These are phyloP conservation scores for Phoma herbarum DNA, from an alignment of 2,329 filamentous ascomycete species.

Conservation along the genomic window DNA sequence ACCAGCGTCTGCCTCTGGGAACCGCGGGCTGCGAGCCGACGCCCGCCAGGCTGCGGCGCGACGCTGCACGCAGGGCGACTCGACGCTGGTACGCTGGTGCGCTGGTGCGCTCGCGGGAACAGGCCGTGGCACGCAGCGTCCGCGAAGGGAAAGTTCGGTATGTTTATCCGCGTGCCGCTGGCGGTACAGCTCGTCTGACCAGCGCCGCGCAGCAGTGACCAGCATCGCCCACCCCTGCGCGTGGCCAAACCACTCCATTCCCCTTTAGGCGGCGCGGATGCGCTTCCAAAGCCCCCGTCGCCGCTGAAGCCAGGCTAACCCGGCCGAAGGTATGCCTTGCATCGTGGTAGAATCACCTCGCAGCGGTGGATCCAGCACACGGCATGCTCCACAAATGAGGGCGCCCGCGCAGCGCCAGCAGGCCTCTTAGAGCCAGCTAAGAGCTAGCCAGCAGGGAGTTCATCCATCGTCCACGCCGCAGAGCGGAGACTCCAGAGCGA, in stretches of 20 bases:
- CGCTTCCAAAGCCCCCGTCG: slow-evolving; percentile 14
- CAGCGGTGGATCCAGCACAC: slow-evolving; percentile 20
- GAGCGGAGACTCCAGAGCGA: slow-evolving; percentile 22
- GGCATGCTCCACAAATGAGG: slow-evolving; percentile 22
- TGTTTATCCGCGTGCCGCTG: slow-evolving; percentile 9
- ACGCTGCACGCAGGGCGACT: slow-evolving; percentile 9
- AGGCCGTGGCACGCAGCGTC: neutral
- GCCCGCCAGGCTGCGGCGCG: neutral
- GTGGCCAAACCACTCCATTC: neutral
- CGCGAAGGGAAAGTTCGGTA: slow-evolving; percentile 14
- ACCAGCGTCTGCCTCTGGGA: neutral
- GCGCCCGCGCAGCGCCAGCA: slow-evolving; percentile 19
- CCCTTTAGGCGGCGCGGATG: slow-evolving; percentile 13
- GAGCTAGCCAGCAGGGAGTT: slow-evolving; percentile 18
- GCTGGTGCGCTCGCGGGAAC: neutral
- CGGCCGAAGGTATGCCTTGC: slow-evolving; percentile 22
- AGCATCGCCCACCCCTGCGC: neutral
- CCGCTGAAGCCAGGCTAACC: slow-evolving; percentile 12
- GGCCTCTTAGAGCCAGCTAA: slow-evolving; percentile 11
- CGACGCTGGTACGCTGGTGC: slow-evolving; percentile 2
- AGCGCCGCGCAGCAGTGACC: neutral
- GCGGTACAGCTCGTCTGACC: slow-evolving; percentile 6
- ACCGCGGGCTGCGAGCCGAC: neutral
- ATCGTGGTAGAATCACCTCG: slow-evolving; percentile 19
- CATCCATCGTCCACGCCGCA: slow-evolving; percentile 19